Evolutionary conservation across 2,329 filamentous ascomycete species (phyloP), one percentile per base, ranked within the genome.

Genomic region (Colletotrichum gigasporum): DNA sequence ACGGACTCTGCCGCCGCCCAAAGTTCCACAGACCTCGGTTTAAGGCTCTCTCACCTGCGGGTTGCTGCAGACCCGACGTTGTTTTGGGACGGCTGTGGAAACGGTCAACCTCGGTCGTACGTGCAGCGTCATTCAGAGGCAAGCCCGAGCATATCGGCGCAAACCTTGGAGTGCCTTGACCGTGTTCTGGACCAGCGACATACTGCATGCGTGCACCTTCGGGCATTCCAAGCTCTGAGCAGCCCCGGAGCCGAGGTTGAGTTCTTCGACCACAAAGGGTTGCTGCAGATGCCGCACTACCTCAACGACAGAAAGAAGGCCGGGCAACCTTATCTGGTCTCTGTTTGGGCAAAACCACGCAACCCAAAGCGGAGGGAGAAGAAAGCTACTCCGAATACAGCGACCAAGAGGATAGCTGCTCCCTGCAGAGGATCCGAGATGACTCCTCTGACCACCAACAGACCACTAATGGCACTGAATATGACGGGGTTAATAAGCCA

Each of bases 401-500:
- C 69, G 67, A 72, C 71, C 48, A 69, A 69, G 52, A 74, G 24
- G 50, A 75, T 72, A 44, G 66, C 61, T 39, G 71, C 70, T 59
- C 69, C 71, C 65, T 73, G 72, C 48, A 72, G 65, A 52, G 70
- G 71, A 65, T 71, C 69, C 57, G 66, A 69, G 30, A 72, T 66
- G 39, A 68, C 57, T 64, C 70, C 75, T 67, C 72, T 69, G 45
- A 71, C 56, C 26, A 74, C 70, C 62, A 73, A 60, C 63, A 73
- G 51, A 28, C 63, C 65, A 58, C 70, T 74, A 30, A 70, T 67
- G 39, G 65, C 65, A 44, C 65, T 69, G 60, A 75, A 72, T 37
- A 72, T 69, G 35, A 73, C 58, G 53, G 69, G 69, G 42, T 72
- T 71, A 37, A 67, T 65, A 28, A 64, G 62, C 69, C 66, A 75